Percentiles rank a stretch among this genome's conserved stretches.
phyloP scores from a whole-genome alignment of 257 asterid species.

The Solanum stenotomum region DNA sequence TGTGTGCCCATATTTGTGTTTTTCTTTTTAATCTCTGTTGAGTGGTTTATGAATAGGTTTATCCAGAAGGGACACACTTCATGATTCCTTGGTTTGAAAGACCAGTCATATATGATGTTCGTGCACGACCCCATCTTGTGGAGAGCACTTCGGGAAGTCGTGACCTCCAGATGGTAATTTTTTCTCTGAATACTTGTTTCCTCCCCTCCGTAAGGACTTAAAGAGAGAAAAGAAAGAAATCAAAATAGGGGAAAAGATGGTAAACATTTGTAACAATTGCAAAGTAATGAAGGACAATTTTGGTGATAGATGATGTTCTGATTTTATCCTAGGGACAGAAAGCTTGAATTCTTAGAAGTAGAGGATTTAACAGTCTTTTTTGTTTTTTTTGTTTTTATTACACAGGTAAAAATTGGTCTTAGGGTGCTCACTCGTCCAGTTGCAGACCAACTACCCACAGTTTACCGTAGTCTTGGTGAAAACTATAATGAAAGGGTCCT shows the following conservation, averaged over 20 bases:
- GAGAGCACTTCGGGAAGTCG: conserved; percentile 96
- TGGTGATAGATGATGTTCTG: not conserved
- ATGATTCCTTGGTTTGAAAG: conserved; percentile 96
- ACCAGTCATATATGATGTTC: conserved; percentile 80
- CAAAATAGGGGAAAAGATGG: not conserved
- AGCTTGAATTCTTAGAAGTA: not conserved
- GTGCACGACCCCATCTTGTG: conserved; percentile 54
- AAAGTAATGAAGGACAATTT: not conserved
- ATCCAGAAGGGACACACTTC: conserved; percentile 92
- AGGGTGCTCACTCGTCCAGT: conserved; percentile 88
- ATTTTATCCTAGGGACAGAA: not conserved
- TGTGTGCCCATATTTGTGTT: not conserved
- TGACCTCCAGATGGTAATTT: conserved; percentile 83
- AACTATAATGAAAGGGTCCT: conserved; percentile 80
- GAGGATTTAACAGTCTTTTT: not conserved
- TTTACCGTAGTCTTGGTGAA: conserved; percentile 76
- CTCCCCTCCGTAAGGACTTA: not conserved
- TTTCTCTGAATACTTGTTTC: not conserved
- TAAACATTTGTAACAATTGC: not conserved
- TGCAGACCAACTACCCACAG: conserved; percentile 74
- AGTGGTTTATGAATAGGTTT: conserved; percentile 36
- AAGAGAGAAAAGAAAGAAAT: not conserved
- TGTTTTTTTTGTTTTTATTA: not conserved
- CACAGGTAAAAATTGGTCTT: conserved; percentile 84
- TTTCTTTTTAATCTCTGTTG: not conserved